These are phyloP conservation scores for Lichtheimia hyalospora DNA, from an alignment of 371 early-diverging fungal species.

Conservation along the genomic window DNA sequence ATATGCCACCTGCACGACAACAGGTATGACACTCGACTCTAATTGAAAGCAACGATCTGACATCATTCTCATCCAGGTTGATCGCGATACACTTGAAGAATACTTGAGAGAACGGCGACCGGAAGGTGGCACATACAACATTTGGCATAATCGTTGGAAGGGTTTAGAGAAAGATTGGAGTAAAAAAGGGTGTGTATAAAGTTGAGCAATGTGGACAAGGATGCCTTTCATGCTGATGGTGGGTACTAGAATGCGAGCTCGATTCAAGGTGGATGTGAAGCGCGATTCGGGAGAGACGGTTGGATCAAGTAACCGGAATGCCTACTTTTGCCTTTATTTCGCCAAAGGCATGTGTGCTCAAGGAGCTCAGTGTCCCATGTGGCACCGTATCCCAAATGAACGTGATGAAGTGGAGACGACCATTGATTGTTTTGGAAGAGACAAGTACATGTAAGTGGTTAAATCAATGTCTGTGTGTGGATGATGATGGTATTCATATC, in stretches of 20 bases:
- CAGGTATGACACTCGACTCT: slow-evolving; percentile 11
- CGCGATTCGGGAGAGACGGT: slow-evolving; percentile 77
- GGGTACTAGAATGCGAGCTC: slow-evolving; percentile 51
- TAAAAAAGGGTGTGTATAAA: slow-evolving; percentile 30
- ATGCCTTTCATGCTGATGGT: background rate
- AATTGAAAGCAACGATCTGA: background rate
- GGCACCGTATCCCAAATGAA: slow-evolving; percentile 74
- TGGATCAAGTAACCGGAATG: slow-evolving; percentile 60
- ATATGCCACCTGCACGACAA: slow-evolving; percentile 23
- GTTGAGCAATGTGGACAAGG: background rate
- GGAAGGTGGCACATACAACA: slow-evolving; percentile 69
- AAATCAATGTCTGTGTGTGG: too few relatives aligned
- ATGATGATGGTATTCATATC: too few relatives aligned
- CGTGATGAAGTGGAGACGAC: slow-evolving; percentile 69
- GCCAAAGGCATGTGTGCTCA: slow-evolving; percentile 83
- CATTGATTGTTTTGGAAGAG: slow-evolving; percentile 84
- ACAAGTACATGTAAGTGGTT: slow-evolving; percentile 55
- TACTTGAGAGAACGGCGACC: slow-evolving; percentile 39
- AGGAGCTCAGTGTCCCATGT: slow-evolving; percentile 68
- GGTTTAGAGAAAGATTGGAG: slow-evolving; percentile 52
- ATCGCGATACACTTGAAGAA: slow-evolving; percentile 43
- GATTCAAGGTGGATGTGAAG: slow-evolving; percentile 62
- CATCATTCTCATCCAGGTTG: slow-evolving; percentile 31
- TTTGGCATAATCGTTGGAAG: slow-evolving; percentile 76
- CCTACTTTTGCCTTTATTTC: slow-evolving; percentile 82